Base-by-base conservation (phyloP, 202 grass and related monocot genomes). In the Dendrocalamus latiflorus region DNA sequence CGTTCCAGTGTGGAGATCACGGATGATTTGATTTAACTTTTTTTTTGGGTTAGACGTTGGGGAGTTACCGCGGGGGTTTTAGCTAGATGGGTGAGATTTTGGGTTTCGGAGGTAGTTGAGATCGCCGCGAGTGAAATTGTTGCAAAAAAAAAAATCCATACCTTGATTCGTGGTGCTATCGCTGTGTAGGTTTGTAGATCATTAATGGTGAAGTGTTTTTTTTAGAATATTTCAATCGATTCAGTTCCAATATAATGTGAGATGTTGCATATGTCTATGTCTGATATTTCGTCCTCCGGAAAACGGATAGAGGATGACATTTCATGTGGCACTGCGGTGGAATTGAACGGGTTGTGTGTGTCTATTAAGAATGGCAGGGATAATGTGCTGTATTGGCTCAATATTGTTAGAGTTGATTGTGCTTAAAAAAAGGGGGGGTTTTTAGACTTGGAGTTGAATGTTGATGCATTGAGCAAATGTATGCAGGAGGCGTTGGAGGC, bases 401-500 rank as follows among this genome's bases (percentile, higher is more conserved):
- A 21, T 24, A 13, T 85, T 49, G 6, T 41, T 28, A 53, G 4
- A 4, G 51, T 0, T 41, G 20, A 49, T 50, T 71, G 26, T 25
- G 6, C 44, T 30, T 51, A 45, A 71, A 2, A 71, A 1, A 48
- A 3, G n/a, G n/a, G n/a, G n/a, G 8, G 37, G 13, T 21, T 26
- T 30, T n/a, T 73, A 22, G 1, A 14, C 14, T 38, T 33, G 17
- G 5, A 65, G 44, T 74, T 43, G 17, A 48, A 34, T 26, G 37
- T 47, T 77, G 25, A 76, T 54, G 48, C 75, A 25, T 45, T 74
- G 6, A 77, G 34, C 54, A 37, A 15, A 54, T 81, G 53, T 13
- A 42, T 86, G 75, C 86, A 99, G 96, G 93, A 99, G 82, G 93
- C 76, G 17, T 84, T 99, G 48, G 96, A 99, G 83, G 76, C 70